Percentiles rank a stretch among this genome's conserved stretches.
Conservation (phyloP, 768 basidiomycete species). For the Suillus subaureus region DNA sequence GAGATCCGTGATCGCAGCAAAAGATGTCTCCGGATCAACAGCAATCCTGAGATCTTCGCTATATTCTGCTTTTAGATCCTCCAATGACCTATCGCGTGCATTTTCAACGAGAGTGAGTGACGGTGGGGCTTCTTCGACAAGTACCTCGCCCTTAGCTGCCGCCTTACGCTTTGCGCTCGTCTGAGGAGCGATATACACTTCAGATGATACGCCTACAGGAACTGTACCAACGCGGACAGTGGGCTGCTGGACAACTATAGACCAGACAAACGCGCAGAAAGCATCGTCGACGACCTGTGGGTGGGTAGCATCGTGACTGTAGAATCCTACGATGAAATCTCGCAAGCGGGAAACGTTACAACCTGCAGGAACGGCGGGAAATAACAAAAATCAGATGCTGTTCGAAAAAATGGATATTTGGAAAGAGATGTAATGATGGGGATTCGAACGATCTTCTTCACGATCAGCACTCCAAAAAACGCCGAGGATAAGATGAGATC, state of each 20-base stretch:
- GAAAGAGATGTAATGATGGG: slow-evolving; percentile 29
- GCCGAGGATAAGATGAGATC: background rate
- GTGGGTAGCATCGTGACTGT: slow-evolving; percentile 41
- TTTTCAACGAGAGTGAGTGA: slow-evolving; percentile 57
- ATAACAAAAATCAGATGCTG: slow-evolving; percentile 14
- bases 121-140: slow-evolving; percentile 43
- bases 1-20: slow-evolving; percentile 85
- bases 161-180: slow-evolving; percentile 67
- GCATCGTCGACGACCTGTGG: slow-evolving; percentile 70
- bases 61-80: slow-evolving; percentile 56
- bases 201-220: slow-evolving; percentile 57
- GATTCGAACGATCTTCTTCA: slow-evolving; percentile 47
- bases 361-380: slow-evolving; percentile 45
- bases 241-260: slow-evolving; percentile 71
- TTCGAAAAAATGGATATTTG: slow-evolving; percentile 20
- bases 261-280: slow-evolving; percentile 83
- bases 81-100: slow-evolving; percentile 54
- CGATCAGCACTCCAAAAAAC: background rate
- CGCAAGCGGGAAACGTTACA: slow-evolving; percentile 71
- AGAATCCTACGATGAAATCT: slow-evolving; percentile 71
- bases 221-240: slow-evolving; percentile 75
- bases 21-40: slow-evolving; percentile 72
- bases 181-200: slow-evolving; percentile 82
- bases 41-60: slow-evolving; percentile 72
- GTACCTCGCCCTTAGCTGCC: slow-evolving; percentile 54